Evolutionary conservation across 2,329 filamentous ascomycete genomes (phyloP), one percentile per base, ranked within the genome.

Genomic region (Exophiala sideris): DNA sequence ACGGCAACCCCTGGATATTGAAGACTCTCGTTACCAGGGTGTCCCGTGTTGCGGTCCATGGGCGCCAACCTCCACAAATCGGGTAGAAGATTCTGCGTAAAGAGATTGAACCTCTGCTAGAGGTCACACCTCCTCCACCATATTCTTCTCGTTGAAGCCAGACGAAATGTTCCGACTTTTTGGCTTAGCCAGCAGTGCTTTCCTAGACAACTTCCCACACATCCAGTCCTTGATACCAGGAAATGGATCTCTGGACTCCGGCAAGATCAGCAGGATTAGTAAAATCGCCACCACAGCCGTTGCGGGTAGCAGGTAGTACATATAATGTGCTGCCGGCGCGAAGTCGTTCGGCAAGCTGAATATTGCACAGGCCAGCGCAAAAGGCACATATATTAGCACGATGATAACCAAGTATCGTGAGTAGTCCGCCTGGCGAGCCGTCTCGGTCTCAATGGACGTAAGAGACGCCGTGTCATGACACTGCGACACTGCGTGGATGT

Each of bases 361-460:
- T 11, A 61, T 59, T 36, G 56, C 54, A 48, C 57, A 61, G 9
- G 59, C 57, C 2, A 61, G 49, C 6, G 51, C 54, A 38, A 61
- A 59, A 3, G 59, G 59, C 1, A 46, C 56, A 38, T 61, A 61
- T 16, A 61, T 56, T 24, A 61, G 44, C 6, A 54, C 57, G 11
- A 59, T 56, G 46, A 61, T 59, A 20, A 54, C 57, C 45, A 61
- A 44, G 38, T 57, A 57, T 10, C 59, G 56, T 24, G 57, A 57
- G 44, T 61, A 59, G 45, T 61, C 59, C 9, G 59, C 56, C 14
- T 58, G 56, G 2, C 59, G 47, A 29, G 41, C 39, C 10, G 57
- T 57, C 24, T 59, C 56, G 42, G 38, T 7, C 18, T 57, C 45
- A 20, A 57, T 59, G 18, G 49, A 51, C 16, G 45, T 46, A 18